Conservation (phyloP, 495 filamentous ascomycete species). For the Neurospora intermedia region DNA sequence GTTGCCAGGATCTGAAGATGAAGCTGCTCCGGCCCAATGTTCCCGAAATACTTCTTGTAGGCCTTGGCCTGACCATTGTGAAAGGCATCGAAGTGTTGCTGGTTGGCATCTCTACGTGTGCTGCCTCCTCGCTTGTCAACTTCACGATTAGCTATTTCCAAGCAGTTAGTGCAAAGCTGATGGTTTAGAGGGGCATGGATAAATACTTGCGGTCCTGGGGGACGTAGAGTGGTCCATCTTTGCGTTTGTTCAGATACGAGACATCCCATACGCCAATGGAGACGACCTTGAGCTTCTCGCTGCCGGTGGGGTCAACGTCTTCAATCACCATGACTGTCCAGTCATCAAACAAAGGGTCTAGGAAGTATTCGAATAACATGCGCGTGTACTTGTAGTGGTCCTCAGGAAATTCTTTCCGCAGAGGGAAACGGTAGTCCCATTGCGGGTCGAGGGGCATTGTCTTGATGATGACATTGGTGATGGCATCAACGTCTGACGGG, state of each 20-base stretch:
- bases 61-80: conserved; percentile 15
- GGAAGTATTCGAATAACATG: conserved; percentile 24
- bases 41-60: conserved; percentile 17
- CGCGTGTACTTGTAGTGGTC: conserved; percentile 26
- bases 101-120: conserved; percentile 22
- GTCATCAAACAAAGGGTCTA: conserved; percentile 22
- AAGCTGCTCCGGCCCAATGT: conserved; percentile 21
- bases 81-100: conserved; percentile 21
- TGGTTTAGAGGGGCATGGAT: not conserved
- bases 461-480: conserved; percentile 24
- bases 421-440: conserved; percentile 29
- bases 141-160: not conserved
- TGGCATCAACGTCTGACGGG: conserved; percentile 22
- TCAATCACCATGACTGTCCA: conserved; percentile 28
- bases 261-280: conserved; percentile 27
- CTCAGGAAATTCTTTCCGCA: conserved; percentile 17
- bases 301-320: conserved; percentile 14
- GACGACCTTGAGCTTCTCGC: conserved; percentile 7
- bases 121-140: conserved; percentile 19
- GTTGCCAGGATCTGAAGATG: conserved; percentile 28
- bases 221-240: conserved; percentile 19
- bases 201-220: conserved; percentile 21
- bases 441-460: conserved; percentile 29
- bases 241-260: conserved; percentile 21
- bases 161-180: not conserved